Evolutionary conservation across 345 rosid species (phyloP), one percentile per base, ranked within the genome.

Genomic region (Citrus medica): DNA sequence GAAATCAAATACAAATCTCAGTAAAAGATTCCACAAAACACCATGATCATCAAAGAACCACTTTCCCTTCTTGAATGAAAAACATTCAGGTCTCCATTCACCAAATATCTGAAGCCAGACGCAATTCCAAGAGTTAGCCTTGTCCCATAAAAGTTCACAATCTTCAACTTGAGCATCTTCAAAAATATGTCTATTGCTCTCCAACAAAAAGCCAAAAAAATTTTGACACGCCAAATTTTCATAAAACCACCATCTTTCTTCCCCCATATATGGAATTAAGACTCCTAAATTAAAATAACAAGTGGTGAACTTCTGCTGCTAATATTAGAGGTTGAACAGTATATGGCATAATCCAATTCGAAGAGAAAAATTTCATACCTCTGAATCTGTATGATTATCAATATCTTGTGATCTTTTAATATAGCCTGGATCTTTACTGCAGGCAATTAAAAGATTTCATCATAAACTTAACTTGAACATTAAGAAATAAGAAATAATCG

Each of bases 361-460:
- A 58, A 51, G 60, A 71, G 56, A 63, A 62, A 24, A 6, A 48
- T 10, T 51, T 4, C 46, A 53, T 87, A 90, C 97, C 94, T 92
- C 89, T 55, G 82, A 64, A 83, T 85, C 90, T 48, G 81, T 71
- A 78, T 78, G 76, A 42, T 65, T 84, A 72, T 84, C 86, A 77
- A 82, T 79, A 63, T 89, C 89, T 77, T 80, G 84, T 60, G 37
- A 73, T 78, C 88, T 88, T 83, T 87, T 88, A 32, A 94, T 82
- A 78, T 79, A 94, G 63, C 98, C 98, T 4, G 99, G 98, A 84
- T 96, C 97, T 85, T 88, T 90, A 53, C 98, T 92, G 95, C 87
- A 94, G 62, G 62, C 60, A 83, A 77, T 56, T 67, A 37, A 32
- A 67, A 78, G 56, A 73, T 69, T 70, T 22, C 37, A 79, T 75